A percentile compares a stretch with the other conserved stretches of the same genome.
Conservation (phyloP, 306 rosid genomes). For the Begonia fuchsioides region DNA sequence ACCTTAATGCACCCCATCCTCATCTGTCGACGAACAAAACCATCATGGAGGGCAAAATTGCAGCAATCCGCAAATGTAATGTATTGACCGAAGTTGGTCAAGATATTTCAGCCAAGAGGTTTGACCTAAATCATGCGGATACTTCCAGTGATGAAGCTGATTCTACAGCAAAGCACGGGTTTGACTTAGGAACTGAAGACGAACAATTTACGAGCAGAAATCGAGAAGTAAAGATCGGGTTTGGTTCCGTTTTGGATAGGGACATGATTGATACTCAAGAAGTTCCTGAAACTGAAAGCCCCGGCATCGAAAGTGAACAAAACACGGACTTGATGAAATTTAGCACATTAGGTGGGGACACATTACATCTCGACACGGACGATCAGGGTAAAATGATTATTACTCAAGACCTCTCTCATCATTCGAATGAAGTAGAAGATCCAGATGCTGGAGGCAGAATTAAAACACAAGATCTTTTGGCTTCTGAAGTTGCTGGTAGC, state of each 20-base stretch:
- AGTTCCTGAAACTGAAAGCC: slow-evolving; percentile 71
- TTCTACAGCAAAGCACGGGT: slow-evolving; percentile 70
- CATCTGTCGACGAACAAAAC: slow-evolving; percentile 8
- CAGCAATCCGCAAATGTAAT: slow-evolving; percentile 20
- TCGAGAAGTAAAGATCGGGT: slow-evolving; percentile 39
- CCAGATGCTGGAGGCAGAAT: slow-evolving; percentile 44
- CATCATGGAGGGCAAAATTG: slow-evolving; percentile 19
- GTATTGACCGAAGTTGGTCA: slow-evolving; percentile 34
- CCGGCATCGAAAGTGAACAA: slow-evolving; percentile 28
- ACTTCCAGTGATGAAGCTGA: slow-evolving; percentile 60
- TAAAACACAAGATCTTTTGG: slow-evolving; percentile 62
- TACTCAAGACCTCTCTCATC: slow-evolving; percentile 23
- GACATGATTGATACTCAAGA: slow-evolving; percentile 50
- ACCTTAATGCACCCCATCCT: slow-evolving; percentile 20
- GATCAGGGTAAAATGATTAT: slow-evolving; percentile 26
- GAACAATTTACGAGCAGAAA: slow-evolving; percentile 64
- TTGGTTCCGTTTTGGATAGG: slow-evolving; percentile 56
- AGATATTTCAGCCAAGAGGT: slow-evolving; percentile 34
- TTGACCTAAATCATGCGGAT: slow-evolving; percentile 29
- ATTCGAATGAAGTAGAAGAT: slow-evolving; percentile 41
- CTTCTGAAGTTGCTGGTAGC: slow-evolving; percentile 89
- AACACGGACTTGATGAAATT: slow-evolving; percentile 39
- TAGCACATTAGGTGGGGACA: slow-evolving; percentile 36
- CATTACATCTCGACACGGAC: slow-evolving; percentile 58
- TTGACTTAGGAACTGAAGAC: slow-evolving; percentile 54